Conservation (phyloP, 192 early-diverging fungal species). For the Coemansia sp. region DNA sequence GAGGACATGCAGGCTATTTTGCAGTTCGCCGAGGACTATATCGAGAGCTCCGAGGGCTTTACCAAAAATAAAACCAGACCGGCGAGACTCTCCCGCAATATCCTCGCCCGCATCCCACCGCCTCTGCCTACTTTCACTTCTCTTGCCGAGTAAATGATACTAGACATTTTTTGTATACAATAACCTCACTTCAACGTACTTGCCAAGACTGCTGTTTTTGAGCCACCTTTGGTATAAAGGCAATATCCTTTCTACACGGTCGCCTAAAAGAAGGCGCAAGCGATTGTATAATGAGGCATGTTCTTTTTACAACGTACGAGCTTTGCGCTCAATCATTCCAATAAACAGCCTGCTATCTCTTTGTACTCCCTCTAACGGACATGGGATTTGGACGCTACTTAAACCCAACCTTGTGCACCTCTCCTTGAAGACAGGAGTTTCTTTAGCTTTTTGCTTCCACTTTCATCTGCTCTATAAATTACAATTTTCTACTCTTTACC, state of each 20-base stretch:
- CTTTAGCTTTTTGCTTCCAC: background rate
- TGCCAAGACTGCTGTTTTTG: no score
- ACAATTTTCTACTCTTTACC: background rate
- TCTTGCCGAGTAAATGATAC: conserved; percentile 25
- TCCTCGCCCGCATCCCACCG: conserved; percentile 48
- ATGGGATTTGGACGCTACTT: background rate
- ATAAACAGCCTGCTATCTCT: background rate
- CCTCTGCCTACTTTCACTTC: conserved; percentile 41
- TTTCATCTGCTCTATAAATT: background rate
- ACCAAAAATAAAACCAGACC: conserved; percentile 51
- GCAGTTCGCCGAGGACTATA: conserved; percentile 56
- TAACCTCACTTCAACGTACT: no score
- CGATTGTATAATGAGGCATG: background rate
- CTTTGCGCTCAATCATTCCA: background rate
- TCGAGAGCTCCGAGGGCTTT: conserved; percentile 47
- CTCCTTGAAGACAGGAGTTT: background rate
- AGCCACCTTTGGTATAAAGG: no score
- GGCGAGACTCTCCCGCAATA: conserved; percentile 38
- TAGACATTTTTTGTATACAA: no score
- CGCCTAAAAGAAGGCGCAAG: no score
- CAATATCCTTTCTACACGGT: background rate
- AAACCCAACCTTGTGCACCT: background rate
- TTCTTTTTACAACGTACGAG: background rate
- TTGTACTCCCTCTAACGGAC: background rate
- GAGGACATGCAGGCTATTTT: conserved; percentile 51